phyloP scores from a whole-genome alignment of 768 basidiomycete species.

The Clitopilus passeckerianus region DNA sequence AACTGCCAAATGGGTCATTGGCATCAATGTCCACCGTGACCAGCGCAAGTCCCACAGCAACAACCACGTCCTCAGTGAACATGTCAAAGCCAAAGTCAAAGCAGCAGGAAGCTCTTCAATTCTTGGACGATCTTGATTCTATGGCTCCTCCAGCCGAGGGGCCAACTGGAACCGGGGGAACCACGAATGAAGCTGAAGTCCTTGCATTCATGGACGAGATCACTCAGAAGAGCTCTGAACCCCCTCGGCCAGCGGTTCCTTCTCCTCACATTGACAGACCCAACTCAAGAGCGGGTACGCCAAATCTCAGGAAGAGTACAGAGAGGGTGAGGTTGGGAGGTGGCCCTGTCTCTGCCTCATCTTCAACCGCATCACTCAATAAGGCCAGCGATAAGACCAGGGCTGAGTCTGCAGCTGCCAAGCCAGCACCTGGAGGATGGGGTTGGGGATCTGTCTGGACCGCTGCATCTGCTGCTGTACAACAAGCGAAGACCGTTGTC shows the following conservation, averaged over 20 bases:
- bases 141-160: constrained; percentile 41
- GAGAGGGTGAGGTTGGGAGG: constrained; percentile 70
- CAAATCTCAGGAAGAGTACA: constrained; percentile 68
- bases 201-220: constrained; percentile 94
- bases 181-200: constrained; percentile 73
- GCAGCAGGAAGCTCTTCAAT: constrained; percentile 83
- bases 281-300: constrained; percentile 63
- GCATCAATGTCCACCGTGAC: background rate
- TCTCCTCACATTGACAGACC: constrained; percentile 53
- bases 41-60: background rate
- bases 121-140: constrained; percentile 93
- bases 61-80: constrained; percentile 15
- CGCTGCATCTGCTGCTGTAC: constrained; percentile 78
- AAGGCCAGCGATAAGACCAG: constrained; percentile 19
- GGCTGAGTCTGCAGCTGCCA: constrained; percentile 13
- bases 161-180: constrained; percentile 17
- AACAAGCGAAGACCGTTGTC: constrained; percentile 83
- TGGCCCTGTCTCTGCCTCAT: constrained; percentile 39
- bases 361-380: constrained; percentile 34
- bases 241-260: constrained; percentile 40
- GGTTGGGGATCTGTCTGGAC: constrained; percentile 92
- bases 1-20: background rate
- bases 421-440: constrained; percentile 39
- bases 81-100: constrained; percentile 64
- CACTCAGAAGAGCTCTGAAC: constrained; percentile 84